phyloP scores from a whole-genome alignment of 116 monocot species.

The Phalaenopsis hybrid region DNA sequence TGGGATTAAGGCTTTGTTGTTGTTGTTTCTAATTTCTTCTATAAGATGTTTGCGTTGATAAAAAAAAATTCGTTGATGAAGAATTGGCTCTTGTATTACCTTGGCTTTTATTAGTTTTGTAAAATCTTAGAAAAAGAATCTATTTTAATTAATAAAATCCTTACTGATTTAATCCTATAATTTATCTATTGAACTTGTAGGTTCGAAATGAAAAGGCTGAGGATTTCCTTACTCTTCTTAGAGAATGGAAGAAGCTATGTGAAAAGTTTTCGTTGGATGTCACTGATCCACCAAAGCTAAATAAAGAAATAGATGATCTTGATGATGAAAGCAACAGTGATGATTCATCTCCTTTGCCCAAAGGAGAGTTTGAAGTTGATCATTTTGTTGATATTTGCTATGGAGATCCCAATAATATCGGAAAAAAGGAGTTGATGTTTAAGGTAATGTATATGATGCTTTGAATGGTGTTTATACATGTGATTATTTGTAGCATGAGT shows the following conservation, averaged over 20 bases:
- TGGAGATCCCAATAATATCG: conserved; percentile 43
- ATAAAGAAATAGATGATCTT: neutral
- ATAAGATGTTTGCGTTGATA: too few relatives aligned
- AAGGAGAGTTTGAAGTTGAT: conserved; percentile 58
- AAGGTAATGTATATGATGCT: conserved; percentile 31
- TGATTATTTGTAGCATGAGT: neutral
- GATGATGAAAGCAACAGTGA: conserved; percentile 3
- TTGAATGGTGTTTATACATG: neutral
- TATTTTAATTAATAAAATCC: too few relatives aligned
- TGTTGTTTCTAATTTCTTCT: too few relatives aligned
- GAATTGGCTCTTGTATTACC: too few relatives aligned
- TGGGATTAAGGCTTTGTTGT: too few relatives aligned
- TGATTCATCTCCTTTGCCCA: conserved; percentile 10
- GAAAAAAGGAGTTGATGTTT: conserved; percentile 49
- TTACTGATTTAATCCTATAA: neutral
- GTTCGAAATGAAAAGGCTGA: conserved; percentile 64
- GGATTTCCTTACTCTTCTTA: conserved; percentile 47
- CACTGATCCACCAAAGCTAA: neutral
- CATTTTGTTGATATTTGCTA: conserved; percentile 64
- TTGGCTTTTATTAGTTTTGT: too few relatives aligned
- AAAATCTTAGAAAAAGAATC: too few relatives aligned
- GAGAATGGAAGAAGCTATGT: conserved; percentile 59
- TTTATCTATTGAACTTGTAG: conserved; percentile 14
- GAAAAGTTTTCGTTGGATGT: conserved; percentile 24
- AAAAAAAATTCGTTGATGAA: too few relatives aligned